Evolutionary conservation across 2,329 filamentous ascomycete species (phyloP), one percentile per base, ranked within the genome.

Genomic region (Acrocalymma vagum): DNA sequence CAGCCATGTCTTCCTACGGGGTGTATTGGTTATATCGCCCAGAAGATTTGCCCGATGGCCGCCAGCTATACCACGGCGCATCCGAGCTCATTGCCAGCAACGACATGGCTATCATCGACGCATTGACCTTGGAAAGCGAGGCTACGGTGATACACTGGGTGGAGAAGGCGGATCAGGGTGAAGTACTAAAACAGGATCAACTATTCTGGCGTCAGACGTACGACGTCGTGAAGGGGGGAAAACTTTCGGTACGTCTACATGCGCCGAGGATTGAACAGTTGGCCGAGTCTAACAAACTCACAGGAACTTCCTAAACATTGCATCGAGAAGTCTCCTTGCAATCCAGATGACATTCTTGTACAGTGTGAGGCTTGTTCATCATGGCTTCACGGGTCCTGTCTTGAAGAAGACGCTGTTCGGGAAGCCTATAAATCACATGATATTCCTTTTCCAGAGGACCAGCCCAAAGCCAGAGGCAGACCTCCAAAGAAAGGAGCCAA

Each of bases 11-110:
- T 93, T 87, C 63, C 81, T 90, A 11, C 78, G 88, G 23, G n/a
- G 81, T 92, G 2, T 86, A 83, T 49, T 90, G 87, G 87, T 82
- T 88, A 74, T 89, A 90, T 64, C 85, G 84, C 72, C 87, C 87
- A 0, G 85, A 89, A 46, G 86, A 90, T 63, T 72, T 90, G 6
- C 81, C 82, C 0, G 80, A 85, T 5, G 81, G 81, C 23, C 79
- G 85, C 21, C 80, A 86, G 58, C 72, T 80, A 3, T 87, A 89
- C 55, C 87, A 90, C 53, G 87, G 85, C 14, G 70, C 74, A 36
- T 81, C 82, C 51, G 87, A 90, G 65, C 61, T 90, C 37, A 79
- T 90, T 41, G 84, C 85, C 1, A 88, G 84, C 25, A 90, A 90
- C 57, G 82, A 89, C 51, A 88, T 90, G 85, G 85, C 88, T 42